Evolutionary conservation across 2,329 filamentous ascomycete genomes (phyloP), one percentile per base, ranked within the genome.

Genomic region (Alternaria ethzedia): DNA sequence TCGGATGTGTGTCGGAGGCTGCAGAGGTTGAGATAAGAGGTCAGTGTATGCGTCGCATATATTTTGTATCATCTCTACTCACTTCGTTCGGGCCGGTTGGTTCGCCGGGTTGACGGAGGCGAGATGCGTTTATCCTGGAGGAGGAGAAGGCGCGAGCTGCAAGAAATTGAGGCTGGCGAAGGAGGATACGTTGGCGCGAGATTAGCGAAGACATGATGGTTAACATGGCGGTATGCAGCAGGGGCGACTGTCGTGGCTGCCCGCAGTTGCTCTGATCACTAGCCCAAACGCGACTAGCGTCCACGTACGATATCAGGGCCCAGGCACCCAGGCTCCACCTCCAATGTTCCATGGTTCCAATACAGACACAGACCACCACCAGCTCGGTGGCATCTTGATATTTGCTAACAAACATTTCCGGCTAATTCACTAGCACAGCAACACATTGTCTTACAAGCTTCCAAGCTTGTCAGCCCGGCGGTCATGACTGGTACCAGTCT

Each of bases 31-130:
- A 41, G 36, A 41, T 41, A 41, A 41, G 36, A 41, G 36, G 36
- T 41, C 36, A 41, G 36, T 41, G 15, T 41, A 41, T 41, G 36
- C 9, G 15, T 41, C 36, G 36, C 36, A 41, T 41, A 8, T 17
- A 41, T 41, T 41, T 41, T 41, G 36, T 41, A 6, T 41, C 0
- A 41, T 41, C 36, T 41, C 36, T 41, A 41, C 36, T 41, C n/a
- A 41, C 36, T 41, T 72, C 82, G 81, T 76, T 83, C 68, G 74
- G 75, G 61, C 73, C 76, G 4, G 75, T 75, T 43, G 76, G 77
- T 59, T 78, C 75, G 54, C 74, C 76, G 25, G 77, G 75, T 59
- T 78, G 74, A 63, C 72, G 77, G 20, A 72, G 74, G 59, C 75
- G 76, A 43, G 76, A 78, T 63, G 65, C 46, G 59, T 67, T 63